Evolutionary conservation across 768 basidiomycete species (phyloP), one percentile per base, ranked within the genome.

Genomic region (Galerina sulciceps): DNA sequence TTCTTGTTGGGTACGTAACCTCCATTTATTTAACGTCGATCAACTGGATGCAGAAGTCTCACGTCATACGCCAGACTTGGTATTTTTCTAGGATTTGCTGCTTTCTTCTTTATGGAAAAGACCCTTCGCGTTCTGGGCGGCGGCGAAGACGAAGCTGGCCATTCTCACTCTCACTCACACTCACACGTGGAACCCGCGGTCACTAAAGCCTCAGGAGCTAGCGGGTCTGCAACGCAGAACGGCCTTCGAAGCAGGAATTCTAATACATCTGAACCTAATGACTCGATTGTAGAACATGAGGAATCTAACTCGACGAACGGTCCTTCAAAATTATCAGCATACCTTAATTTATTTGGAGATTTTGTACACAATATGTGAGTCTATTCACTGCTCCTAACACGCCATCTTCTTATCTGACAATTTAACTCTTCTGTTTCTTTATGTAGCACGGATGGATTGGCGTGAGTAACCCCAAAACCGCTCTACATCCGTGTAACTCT

Each of bases 81-180:
- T 31, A 91, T 95, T 64, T 95, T 96, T 69, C 65, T 86, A 22
- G 94, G 94, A 4, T 96, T 96, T 73, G 87, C 92, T 35, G 77
- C 91, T 0, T 96, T 96, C 76, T 96, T 96, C 77, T 82, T 94
- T 66, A 93, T 96, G 85, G 94, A 96, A 71, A 96, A 96, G 76
- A 86, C 90, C 10, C 81, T 95, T 63, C 85, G 94, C 17, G 93
- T 94, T 10, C 80, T 95, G 17, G 85, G 87, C 42, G 81, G 85
- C 37, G 82, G 76, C 18, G 75, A 77, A n/a, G 87, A 83, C 44
- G 83, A 79, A 45, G 81, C 84, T 59, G 79, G 79, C 13, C 90
- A 93, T 65, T 81, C 81, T 2, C 83, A 85, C 62, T 75, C 77
- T 5, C 75, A 76, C 60, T 64, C 70, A 22, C 69, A 67, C 59